Evolutionary conservation across 176 grass and related monocot genomes (phyloP).

Genomic region (Rhynchospora tenuis): DNA sequence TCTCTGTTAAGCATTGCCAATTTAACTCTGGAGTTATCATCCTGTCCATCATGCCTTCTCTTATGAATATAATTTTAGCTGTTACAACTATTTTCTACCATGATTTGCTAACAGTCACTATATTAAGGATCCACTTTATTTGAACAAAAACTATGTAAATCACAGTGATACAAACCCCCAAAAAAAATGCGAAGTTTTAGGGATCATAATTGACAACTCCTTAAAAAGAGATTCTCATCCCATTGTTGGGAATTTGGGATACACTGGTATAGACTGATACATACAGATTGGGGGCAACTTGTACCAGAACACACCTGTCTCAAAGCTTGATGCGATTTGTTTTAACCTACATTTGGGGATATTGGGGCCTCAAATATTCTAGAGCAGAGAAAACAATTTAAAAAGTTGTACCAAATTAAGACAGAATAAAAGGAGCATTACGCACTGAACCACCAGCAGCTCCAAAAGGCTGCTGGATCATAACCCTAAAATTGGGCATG

Average conservation of each 20-base stretch:
- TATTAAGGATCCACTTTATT: background rate
- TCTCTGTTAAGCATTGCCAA: background rate
- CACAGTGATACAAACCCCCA: background rate
- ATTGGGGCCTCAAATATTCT: background rate
- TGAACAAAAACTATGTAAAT: background rate
- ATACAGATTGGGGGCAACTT: background rate
- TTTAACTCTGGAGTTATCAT: background rate
- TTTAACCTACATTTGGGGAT: background rate
- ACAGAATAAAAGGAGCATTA: background rate
- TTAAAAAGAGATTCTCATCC: background rate
- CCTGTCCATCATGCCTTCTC: background rate
- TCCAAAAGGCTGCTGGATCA: slow-evolving; percentile 87
- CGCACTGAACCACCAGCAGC: slow-evolving; percentile 61
- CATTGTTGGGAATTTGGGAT: no score
- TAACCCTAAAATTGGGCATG: slow-evolving; percentile 98
- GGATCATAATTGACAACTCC: background rate
- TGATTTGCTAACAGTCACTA: background rate
- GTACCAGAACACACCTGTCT: background rate
- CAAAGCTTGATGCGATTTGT: no score
- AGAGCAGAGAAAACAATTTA: background rate
- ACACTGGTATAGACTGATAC: background rate
- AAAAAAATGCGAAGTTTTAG: background rate
- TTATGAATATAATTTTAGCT: background rate
- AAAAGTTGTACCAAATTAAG: background rate
- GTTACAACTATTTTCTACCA: background rate